Evolutionary conservation across 345 rosid genomes (phyloP).

Genomic region (Arabidopsis thaliana): TAIR10.1 NC_003075.7:17502001-17502500

Average conservation of each 20-base stretch:
- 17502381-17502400: conserved; percentile 41
- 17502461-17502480: conserved; percentile 34
- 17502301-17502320: conserved; percentile 23
- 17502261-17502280: not conserved
- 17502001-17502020: too few species aligned
- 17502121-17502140: too few species aligned
- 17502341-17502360: conserved; percentile 40
- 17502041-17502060: too few species aligned
- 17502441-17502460: conserved; percentile 36
- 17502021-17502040: too few species aligned
- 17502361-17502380: conserved; percentile 39
- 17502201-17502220: not conserved
- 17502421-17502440: conserved; percentile 44
- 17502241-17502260: not conserved
- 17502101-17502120: too few species aligned
- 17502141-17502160: too few species aligned
- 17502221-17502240: not conserved
- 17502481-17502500: conserved; percentile 28
- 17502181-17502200: too few species aligned
- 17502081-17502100: too few species aligned
- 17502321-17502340: conserved; percentile 38
- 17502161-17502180: too few species aligned
- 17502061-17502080: too few species aligned
- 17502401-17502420: conserved; percentile 10
- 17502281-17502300: conserved; percentile 15